phyloP scores from a whole-genome alignment of 148 eudicot species.

The Heliosperma pusillum region DNA sequence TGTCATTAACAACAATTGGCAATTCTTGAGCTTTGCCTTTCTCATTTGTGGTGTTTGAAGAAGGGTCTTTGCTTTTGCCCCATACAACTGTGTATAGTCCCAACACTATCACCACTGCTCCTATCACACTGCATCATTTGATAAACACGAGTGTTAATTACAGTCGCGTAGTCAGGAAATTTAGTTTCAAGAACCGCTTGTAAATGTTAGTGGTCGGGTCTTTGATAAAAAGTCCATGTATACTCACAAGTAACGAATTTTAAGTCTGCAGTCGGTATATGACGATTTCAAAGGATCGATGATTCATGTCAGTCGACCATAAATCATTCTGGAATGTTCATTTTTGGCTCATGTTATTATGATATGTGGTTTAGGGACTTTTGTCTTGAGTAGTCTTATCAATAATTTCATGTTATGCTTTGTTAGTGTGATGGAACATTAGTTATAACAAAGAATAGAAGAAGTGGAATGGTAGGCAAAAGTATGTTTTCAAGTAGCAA shows the following conservation, averaged over 20 bases:
- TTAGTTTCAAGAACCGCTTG: no score
- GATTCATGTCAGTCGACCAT: no score
- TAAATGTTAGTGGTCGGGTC: no score
- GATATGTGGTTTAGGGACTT: neutral
- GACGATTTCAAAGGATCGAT: no score
- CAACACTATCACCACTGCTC: slow-evolving; percentile 52
- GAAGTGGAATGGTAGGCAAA: slow-evolving; percentile 6
- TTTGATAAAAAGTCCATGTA: no score
- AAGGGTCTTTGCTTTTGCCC: slow-evolving; percentile 70
- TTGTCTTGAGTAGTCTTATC: neutral
- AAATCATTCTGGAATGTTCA: no score
- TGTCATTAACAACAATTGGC: slow-evolving; percentile 34
- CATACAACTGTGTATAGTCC: slow-evolving; percentile 75
- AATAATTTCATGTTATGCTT: neutral
- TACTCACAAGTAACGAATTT: no score
- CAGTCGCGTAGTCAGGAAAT: neutral
- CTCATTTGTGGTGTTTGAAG: slow-evolving; percentile 10
- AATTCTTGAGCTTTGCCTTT: slow-evolving; percentile 39
- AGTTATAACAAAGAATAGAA: neutral
- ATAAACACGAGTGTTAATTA: neutral
- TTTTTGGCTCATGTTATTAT: no score
- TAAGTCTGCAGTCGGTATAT: no score
- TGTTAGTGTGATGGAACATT: neutral
- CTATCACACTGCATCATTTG: slow-evolving; percentile 50
- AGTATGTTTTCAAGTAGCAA: slow-evolving; percentile 7